These are phyloP conservation scores for Plantago coronopus DNA, from an alignment of 305 asterid species.

Conservation along the genomic window DNA sequence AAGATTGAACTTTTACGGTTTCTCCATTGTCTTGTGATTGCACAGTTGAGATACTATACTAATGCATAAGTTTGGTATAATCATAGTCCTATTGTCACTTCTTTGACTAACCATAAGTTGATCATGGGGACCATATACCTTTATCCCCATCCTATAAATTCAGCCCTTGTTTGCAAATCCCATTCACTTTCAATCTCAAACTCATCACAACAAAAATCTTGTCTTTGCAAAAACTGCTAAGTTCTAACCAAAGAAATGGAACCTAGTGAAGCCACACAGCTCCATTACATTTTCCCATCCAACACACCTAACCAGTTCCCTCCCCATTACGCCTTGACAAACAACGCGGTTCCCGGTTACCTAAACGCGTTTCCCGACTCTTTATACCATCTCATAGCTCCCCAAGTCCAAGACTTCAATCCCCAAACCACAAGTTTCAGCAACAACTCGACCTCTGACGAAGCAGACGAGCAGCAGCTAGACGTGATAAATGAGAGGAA, in stretches of 20 bases:
- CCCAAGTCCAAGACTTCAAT: conserved; percentile 60
- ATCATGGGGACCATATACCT: conserved; percentile 32
- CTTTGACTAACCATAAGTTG: conserved; percentile 33
- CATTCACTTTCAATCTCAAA: conserved; percentile 41
- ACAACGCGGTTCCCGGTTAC: conserved; percentile 14
- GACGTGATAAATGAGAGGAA: conserved; percentile 83
- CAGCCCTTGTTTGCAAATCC: conserved; percentile 38
- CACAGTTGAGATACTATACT: conserved; percentile 17
- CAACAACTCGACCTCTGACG: conserved; percentile 85
- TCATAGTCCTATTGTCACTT: conserved; percentile 33
- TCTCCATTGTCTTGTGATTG: conserved; percentile 14
- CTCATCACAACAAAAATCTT: conserved; percentile 4
- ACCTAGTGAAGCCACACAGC: conserved; percentile 27
- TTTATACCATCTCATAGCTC: conserved; percentile 30
- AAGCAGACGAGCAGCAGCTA: conserved; percentile 73
- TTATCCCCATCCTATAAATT: conserved; percentile 58
- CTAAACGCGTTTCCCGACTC: conserved; percentile 24
- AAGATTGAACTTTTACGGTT: no score
- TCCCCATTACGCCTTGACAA: conserved; percentile 18
- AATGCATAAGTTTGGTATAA: conserved; percentile 23
- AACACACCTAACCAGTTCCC: conserved; percentile 24
- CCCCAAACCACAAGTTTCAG: conserved; percentile 54
- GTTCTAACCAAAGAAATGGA: conserved; percentile 32
- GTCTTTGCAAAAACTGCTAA: conserved; percentile 2
- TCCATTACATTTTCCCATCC: conserved; percentile 29